Percentiles rank a stretch among this genome's conserved stretches.
Conservation (phyloP, 2,329 filamentous ascomycete species). For the Emydomyces testavorans region DNA sequence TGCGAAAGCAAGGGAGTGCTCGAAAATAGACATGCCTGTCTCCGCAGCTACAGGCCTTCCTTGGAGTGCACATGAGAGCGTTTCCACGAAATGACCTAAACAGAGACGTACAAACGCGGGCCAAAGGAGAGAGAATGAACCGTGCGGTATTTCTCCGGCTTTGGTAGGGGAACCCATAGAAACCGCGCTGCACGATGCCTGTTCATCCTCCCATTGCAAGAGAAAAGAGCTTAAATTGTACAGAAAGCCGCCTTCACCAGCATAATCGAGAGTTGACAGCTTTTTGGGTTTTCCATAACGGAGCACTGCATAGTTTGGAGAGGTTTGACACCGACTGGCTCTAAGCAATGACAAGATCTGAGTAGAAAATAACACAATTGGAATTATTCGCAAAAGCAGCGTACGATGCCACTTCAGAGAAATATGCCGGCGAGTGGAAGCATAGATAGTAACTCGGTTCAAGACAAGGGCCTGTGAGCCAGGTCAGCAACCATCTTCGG, state of each 20-base stretch:
- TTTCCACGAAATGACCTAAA: constrained; percentile 77
- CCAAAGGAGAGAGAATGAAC: constrained; percentile 60
- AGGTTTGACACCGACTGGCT: constrained; percentile 86
- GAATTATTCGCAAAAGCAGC: constrained; percentile 56
- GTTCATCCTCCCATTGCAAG: constrained; percentile 62
- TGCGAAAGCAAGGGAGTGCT: constrained; percentile 89
- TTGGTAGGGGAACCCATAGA: constrained; percentile 53
- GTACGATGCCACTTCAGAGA: constrained; percentile 61
- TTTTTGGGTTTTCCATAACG: constrained; percentile 59
- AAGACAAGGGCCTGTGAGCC: constrained; percentile 58
- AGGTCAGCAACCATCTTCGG: neutral
- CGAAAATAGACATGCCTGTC: constrained; percentile 91
- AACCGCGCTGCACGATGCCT: constrained; percentile 61
- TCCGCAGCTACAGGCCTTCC: constrained; percentile 69
- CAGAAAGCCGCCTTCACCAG: constrained; percentile 56
- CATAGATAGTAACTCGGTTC: constrained; percentile 88
- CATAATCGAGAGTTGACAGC: constrained; percentile 57
- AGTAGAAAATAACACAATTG: constrained; percentile 56
- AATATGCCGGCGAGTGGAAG: constrained; percentile 72
- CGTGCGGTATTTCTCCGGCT: constrained; percentile 48
- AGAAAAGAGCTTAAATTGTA: constrained; percentile 61
- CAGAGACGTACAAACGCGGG: constrained; percentile 44
- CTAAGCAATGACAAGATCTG: constrained; percentile 64
- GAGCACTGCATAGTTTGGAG: constrained; percentile 55
- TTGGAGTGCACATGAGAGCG: constrained; percentile 74